Evolutionary conservation across 2,329 filamentous ascomycete species (phyloP).

Genomic region (Colletotrichum theobromicola): DNA sequence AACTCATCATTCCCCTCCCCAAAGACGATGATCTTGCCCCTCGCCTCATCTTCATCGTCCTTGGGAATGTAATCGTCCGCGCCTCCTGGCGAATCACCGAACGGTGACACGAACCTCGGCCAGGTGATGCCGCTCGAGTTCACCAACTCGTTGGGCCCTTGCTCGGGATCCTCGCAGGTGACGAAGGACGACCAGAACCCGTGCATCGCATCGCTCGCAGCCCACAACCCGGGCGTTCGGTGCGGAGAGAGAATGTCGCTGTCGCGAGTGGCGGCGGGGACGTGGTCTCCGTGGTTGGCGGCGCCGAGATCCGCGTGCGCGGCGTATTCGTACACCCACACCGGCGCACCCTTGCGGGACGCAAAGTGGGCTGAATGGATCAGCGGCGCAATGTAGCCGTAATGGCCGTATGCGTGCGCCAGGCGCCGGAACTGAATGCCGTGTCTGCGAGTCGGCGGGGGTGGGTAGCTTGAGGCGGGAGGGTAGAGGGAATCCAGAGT

Average conservation of each 20-base stretch:
- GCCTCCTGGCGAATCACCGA: slow-evolving; percentile 24
- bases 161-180: not conserved
- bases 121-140: slow-evolving; percentile 34
- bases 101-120: slow-evolving; percentile 49
- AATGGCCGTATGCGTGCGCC: slow-evolving; percentile 67
- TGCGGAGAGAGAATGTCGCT: slow-evolving; percentile 37
- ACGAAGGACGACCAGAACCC: slow-evolving; percentile 45
- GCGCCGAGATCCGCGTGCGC: slow-evolving; percentile 43
- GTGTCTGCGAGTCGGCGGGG: slow-evolving; percentile 28
- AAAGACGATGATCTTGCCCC: slow-evolving; percentile 56
- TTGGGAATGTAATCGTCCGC: slow-evolving; percentile 2
- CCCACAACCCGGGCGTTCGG: slow-evolving; percentile 48
- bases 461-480: slow-evolving; percentile 30
- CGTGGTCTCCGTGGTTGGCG: slow-evolving; percentile 55
- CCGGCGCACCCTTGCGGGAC: slow-evolving; percentile 30
- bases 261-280: slow-evolving; percentile 48
- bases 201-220: slow-evolving; percentile 37
- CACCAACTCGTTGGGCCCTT: slow-evolving; percentile 7
- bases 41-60: slow-evolving; percentile 6
- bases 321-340: slow-evolving; percentile 67
- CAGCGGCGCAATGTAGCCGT: slow-evolving; percentile 69
- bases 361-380: slow-evolving; percentile 61
- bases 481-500: slow-evolving; percentile 67
- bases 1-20: slow-evolving; percentile 65
- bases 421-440: slow-evolving; percentile 62